phyloP scores from a whole-genome alignment of 305 asterid species.

The Solanum aculeatissimum region DNA sequence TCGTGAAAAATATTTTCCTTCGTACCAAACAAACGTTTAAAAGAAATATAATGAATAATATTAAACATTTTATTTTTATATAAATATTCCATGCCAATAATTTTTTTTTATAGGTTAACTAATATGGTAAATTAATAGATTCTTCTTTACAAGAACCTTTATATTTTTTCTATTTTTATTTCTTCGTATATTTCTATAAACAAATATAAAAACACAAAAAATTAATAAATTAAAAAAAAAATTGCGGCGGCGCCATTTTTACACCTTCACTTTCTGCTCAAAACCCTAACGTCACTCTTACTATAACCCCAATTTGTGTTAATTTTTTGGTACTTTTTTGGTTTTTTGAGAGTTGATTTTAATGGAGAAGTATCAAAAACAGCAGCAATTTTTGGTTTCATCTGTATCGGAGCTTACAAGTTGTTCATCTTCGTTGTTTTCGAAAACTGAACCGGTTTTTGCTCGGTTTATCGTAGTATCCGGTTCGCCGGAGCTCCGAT shows the following conservation, averaged over 20 bases:
- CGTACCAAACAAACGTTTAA: too few species aligned
- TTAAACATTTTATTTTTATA: too few species aligned
- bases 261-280: neutral
- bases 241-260: neutral
- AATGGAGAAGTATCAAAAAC: slow-evolving; percentile 4
- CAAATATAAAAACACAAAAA: neutral
- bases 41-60: too few species aligned
- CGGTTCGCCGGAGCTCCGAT: slow-evolving; percentile 32
- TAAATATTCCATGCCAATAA: too few species aligned
- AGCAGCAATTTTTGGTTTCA: slow-evolving; percentile 6
- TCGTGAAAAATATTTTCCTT: too few species aligned
- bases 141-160: neutral
- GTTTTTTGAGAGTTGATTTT: neutral
- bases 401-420: slow-evolving; percentile 15
- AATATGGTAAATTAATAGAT: neutral
- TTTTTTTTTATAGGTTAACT: neutral
- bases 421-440: slow-evolving; percentile 14
- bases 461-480: slow-evolving; percentile 53
- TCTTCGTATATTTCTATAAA: neutral
- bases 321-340: neutral
- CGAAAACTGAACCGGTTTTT: slow-evolving; percentile 44
- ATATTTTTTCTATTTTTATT: neutral
- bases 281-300: neutral
- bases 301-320: neutral
- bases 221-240: neutral